A percentile compares a stretch with the other conserved stretches of the same genome.
Evolutionary conservation across 768 basidiomycete species (phyloP).

Genomic region (Cystobasidium onofrii): DNA sequence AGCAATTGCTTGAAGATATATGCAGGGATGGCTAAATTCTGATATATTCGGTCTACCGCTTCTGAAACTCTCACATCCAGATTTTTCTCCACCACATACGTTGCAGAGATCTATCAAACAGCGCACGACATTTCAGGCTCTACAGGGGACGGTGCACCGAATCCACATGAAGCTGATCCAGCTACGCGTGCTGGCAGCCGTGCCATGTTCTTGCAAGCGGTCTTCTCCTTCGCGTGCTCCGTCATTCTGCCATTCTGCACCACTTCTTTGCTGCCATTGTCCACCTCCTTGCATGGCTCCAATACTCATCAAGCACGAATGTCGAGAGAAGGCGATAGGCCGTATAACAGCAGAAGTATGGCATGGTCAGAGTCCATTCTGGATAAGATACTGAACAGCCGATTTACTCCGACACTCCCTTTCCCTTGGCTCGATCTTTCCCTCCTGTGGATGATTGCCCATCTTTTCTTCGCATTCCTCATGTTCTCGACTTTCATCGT

Average conservation of each 20-base stretch:
- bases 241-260: conserved; percentile 57
- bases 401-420: conserved; percentile 40
- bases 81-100: conserved; percentile 50
- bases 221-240: conserved; percentile 62
- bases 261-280: conserved; percentile 31
- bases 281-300: neutral
- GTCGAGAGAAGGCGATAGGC: neutral
- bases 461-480: conserved; percentile 67
- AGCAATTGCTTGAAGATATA: neutral
- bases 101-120: conserved; percentile 73
- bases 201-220: conserved; percentile 68
- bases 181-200: conserved; percentile 68
- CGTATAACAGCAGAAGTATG: neutral
- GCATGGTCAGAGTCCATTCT: conserved; percentile 9
- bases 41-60: neutral
- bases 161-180: conserved; percentile 55
- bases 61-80: conserved; percentile 43
- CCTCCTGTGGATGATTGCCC: conserved; percentile 69
- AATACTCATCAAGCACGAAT: neutral
- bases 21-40: conserved; percentile 41
- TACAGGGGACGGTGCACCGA: neutral
- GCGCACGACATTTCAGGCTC: conserved; percentile 27
- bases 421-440: conserved; percentile 54
- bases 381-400: conserved; percentile 29
- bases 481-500: conserved; percentile 53